Evolutionary conservation across 805 yeast species (phyloP), one percentile per base, ranked within the genome.

Genomic region (Wickerhamiella spandovensis): DNA sequence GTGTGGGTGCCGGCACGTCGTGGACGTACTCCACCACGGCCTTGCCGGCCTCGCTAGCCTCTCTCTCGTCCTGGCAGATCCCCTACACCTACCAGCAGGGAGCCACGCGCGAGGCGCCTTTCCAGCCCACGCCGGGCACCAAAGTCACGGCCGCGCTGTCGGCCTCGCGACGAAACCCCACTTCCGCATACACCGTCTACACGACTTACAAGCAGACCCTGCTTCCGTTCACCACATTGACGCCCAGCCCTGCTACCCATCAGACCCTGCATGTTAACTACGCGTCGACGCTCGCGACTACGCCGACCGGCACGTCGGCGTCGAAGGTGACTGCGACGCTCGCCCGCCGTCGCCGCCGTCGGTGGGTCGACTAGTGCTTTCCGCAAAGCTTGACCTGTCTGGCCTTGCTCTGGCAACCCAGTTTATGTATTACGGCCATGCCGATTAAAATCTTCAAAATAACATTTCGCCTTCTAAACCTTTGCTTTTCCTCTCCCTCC

Each of bases 81-180:
- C 75, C 94, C 1, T 90, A 89, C 67, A 75, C 85, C 2, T 55
- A 58, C 58, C 97, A 90, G 68, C 82, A 92, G 0, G 95, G 95
- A 28, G 65, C 58, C 20, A 77, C 84, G 9, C 76, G 89, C 58
- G 85, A 68, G 65, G 97, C 97, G 1, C 96, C 97, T 48, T 86
- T 88, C 95, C 97, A 89, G 68, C 64, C 72, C 52, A 95, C 87
- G 67, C 97, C 98, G 5, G 84, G 82, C 3, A 61, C 83, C 1
- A 68, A 67, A 9, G 76, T 87, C 23, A 84, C 95, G 0, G 76
- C 71, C 38, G 51, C 57, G 15, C 46, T 59, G 51, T 72, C 82
- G 9, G 82, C 89, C 81, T 63, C 82, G 10, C 74, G 80, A 57
- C 71, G 78, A 56, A 81, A 67, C 63, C 79, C 90, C 17, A 76